Conservation (phyloP, 1,139 yeast species). For the Yamadazyma aaseri region DNA sequence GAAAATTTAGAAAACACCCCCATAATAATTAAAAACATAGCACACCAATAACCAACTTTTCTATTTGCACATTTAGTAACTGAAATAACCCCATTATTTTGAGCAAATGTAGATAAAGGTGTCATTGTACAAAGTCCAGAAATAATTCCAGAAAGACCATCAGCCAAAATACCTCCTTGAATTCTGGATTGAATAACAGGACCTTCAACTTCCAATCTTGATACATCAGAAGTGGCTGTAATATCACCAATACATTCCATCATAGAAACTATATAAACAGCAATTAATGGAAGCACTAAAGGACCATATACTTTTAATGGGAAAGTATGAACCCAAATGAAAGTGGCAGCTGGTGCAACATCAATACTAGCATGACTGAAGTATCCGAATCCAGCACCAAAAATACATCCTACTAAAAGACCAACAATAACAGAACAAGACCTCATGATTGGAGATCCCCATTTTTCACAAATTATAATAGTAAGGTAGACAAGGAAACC, state of each 20-base stretch:
- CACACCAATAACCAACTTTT: slow-evolving; percentile 86
- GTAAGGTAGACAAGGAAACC: slow-evolving; percentile 79
- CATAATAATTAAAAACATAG: slow-evolving; percentile 78
- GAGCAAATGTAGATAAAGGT: slow-evolving; percentile 88
- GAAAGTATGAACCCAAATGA: slow-evolving; percentile 86
- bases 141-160: slow-evolving; percentile 67
- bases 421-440: slow-evolving; percentile 89
- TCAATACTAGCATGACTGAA: slow-evolving; percentile 56
- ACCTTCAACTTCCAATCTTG: slow-evolving; percentile 81
- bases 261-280: slow-evolving; percentile 75
- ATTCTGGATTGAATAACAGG: slow-evolving; percentile 75
- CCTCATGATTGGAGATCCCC: slow-evolving; percentile 94
- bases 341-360: slow-evolving; percentile 76
- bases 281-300: slow-evolving; percentile 78
- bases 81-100: slow-evolving; percentile 90
- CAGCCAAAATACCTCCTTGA: slow-evolving; percentile 90
- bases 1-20: slow-evolving; percentile 88
- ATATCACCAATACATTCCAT: slow-evolving; percentile 94
- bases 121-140: slow-evolving; percentile 76
- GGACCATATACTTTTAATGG: slow-evolving; percentile 76
- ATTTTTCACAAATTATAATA: slow-evolving; percentile 73
- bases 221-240: slow-evolving; percentile 89
- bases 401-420: slow-evolving; percentile 81
- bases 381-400: slow-evolving; percentile 88
- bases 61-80: slow-evolving; percentile 88